phyloP scores from a whole-genome alignment of 805 yeast species.

The Cephaloascus fragrans region DNA sequence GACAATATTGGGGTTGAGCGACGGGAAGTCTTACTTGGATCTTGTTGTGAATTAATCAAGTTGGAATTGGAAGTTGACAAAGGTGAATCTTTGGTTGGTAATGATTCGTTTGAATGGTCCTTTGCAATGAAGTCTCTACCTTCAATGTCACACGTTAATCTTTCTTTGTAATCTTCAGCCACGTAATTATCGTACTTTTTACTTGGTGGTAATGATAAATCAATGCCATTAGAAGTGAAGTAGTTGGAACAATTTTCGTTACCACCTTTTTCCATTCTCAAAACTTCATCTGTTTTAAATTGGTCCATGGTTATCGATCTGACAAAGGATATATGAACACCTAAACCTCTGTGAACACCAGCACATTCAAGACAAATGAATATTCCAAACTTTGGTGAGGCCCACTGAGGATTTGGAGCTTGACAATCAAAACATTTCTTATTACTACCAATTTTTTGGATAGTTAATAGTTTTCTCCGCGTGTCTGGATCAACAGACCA shows the following conservation, averaged over 20 bases:
- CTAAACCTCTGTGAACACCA: conserved; percentile 90
- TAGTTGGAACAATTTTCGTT: conserved; percentile 66
- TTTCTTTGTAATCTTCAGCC: conserved; percentile 90
- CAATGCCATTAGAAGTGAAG: conserved; percentile 65
- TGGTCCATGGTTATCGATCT: conserved; percentile 98
- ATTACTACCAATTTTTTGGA: conserved; percentile 77
- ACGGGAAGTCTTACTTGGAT: conserved; percentile 17
- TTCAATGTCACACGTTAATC: conserved; percentile 64
- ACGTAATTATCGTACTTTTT: conserved; percentile 79
- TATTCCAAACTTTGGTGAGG: conserved; percentile 95
- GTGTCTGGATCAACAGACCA: conserved; percentile 94
- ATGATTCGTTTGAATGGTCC: conserved; percentile 41
- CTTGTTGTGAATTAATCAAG: not conserved
- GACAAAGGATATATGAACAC: conserved; percentile 95
- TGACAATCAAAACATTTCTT: conserved; percentile 89
- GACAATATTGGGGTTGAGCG: conserved; percentile 26
- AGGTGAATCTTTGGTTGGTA: too few relatives aligned
- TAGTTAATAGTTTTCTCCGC: conserved; percentile 61
- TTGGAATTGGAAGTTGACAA: too few relatives aligned
- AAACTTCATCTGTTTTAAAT: conserved; percentile 86
- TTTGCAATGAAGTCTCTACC: conserved; percentile 62
- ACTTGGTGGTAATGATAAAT: conserved; percentile 50
- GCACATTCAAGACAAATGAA: conserved; percentile 98
- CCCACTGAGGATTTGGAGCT: conserved; percentile 99
- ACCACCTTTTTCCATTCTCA: conserved; percentile 92